Percentiles rank a stretch among this genome's conserved stretches.
These are phyloP conservation scores for Emmonsiellopsis sp. DNA, from an alignment of 2,329 filamentous ascomycete species.

Conservation along the genomic window DNA sequence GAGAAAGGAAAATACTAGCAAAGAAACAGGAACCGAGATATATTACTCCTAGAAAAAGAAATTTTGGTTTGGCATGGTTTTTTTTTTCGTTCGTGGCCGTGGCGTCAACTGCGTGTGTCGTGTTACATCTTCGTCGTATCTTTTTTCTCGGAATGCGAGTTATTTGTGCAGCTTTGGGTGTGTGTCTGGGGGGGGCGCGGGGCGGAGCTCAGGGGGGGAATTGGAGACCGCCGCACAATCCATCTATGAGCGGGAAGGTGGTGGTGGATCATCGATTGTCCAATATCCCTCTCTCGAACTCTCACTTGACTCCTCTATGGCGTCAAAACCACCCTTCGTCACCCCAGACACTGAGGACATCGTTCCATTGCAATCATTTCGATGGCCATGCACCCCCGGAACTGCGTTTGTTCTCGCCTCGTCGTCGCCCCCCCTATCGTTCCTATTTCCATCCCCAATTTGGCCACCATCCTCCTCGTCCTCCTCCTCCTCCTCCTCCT, in stretches of 20 bases:
- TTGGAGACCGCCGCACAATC: too few relatives aligned
- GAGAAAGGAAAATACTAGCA: too few relatives aligned
- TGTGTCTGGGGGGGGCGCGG: too few relatives aligned
- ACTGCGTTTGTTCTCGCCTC: not conserved
- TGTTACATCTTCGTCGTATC: not conserved
- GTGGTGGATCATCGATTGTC: conserved; percentile 17
- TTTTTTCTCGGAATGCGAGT: not conserved
- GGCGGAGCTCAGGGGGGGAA: too few relatives aligned
- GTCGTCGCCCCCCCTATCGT: not conserved
- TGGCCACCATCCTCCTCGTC: conserved; percentile 5
- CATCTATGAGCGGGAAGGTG: conserved; percentile 12
- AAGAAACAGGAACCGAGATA: too few relatives aligned
- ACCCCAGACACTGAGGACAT: not conserved
- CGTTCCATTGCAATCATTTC: not conserved
- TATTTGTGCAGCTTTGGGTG: too few relatives aligned
- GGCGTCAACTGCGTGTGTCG: not conserved
- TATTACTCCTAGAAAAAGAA: too few relatives aligned
- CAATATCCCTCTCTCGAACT: not conserved
- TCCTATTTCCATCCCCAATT: not conserved
- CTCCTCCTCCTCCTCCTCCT: conserved; percentile 21
- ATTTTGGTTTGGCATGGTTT: too few relatives aligned
- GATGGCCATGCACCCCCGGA: not conserved
- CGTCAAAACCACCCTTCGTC: too few relatives aligned
- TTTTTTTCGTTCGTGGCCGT: too few relatives aligned
- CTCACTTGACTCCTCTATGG: too few relatives aligned